phyloP scores from a whole-genome alignment of 2,329 filamentous ascomycete species.

The Dactylellina cionopaga region DNA sequence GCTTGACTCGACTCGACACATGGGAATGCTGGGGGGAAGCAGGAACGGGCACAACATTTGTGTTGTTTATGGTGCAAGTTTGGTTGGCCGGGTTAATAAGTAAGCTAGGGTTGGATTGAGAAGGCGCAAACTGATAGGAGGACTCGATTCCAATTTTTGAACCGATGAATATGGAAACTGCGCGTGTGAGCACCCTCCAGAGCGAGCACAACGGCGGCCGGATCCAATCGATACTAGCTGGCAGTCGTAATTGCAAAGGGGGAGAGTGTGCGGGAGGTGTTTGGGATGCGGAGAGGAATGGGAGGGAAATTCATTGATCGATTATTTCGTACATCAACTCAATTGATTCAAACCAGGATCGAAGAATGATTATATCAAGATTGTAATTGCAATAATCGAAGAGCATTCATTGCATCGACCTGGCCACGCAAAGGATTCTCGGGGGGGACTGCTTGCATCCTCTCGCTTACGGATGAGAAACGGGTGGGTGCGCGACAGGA shows the following conservation, averaged over 20 bases:
- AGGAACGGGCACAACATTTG: slow-evolving; percentile 3
- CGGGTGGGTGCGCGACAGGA: no score
- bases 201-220: not conserved
- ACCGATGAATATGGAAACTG: slow-evolving; percentile 27
- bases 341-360: not conserved
- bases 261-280: no score
- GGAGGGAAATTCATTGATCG: not conserved
- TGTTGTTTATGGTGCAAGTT: slow-evolving; percentile 33
- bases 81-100: not conserved
- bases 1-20: not conserved
- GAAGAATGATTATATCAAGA: not conserved
- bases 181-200: slow-evolving; percentile 12
- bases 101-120: slow-evolving; percentile 4
- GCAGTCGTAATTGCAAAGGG: no score
- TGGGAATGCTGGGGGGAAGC: not conserved
- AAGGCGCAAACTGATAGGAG: not conserved
- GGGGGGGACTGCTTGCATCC: not conserved
- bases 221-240: not conserved
- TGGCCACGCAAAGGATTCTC: not conserved
- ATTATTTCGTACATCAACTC: not conserved
- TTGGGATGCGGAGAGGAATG: not conserved
- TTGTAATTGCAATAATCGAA: not conserved
- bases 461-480: no score
- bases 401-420: not conserved
- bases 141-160: not conserved